Evolutionary conservation across 2,329 filamentous ascomycete species (phyloP).

Genomic region (Clarireedia paspali): DNA sequence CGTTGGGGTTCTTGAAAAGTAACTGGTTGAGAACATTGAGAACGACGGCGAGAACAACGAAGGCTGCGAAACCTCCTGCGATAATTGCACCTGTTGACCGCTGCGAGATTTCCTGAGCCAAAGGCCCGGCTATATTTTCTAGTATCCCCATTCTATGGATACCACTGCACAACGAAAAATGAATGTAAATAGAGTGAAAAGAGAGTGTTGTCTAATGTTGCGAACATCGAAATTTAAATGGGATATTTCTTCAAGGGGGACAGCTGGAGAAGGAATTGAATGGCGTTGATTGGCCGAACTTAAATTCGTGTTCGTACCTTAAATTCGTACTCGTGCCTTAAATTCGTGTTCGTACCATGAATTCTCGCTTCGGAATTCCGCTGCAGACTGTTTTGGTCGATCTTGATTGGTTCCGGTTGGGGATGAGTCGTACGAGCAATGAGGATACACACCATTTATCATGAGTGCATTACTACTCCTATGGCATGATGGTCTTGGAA

Average conservation of each 20-base stretch:
- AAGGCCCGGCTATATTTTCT: constrained; percentile 21
- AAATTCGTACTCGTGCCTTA: not conserved
- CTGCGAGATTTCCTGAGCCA: constrained; percentile 25
- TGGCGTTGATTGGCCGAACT: not conserved
- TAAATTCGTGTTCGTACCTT: constrained; percentile 4
- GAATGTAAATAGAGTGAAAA: not conserved
- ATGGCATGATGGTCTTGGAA: not conserved
- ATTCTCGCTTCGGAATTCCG: not conserved
- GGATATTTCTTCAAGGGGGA: constrained; percentile 7
- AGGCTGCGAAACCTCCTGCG: constrained; percentile 22
- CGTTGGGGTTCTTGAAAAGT: constrained; percentile 73
- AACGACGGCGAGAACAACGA: constrained; percentile 52
- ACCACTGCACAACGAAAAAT: not conserved
- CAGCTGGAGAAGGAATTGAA: not conserved
- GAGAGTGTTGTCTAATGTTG: not conserved
- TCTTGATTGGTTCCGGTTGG: not conserved
- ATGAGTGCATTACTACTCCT: not conserved
- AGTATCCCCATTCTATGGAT: constrained; percentile 24
- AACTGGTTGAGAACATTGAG: constrained; percentile 77
- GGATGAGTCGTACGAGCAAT: constrained; percentile 1
- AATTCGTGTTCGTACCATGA: not conserved
- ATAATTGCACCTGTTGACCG: constrained; percentile 23
- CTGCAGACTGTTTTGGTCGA: not conserved
- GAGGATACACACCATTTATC: not conserved
- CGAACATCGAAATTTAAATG: constrained; percentile 7